Conservation (phyloP, 1,284 basidiomycete genomes). For the Cystobasidium pallidum region DNA sequence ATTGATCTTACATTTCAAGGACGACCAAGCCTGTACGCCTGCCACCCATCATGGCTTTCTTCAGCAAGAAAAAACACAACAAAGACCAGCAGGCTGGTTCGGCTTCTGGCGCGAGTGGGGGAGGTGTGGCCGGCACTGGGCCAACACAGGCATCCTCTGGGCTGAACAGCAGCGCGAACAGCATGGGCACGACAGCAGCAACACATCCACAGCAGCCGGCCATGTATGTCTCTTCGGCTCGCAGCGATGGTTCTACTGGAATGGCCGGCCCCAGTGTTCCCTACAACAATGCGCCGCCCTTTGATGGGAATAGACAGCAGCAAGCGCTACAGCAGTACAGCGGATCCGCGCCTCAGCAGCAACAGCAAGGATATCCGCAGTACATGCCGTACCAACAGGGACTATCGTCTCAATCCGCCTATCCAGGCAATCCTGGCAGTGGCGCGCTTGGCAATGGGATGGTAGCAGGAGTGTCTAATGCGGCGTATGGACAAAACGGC, state of each 20-base stretch:
- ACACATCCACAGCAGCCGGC: slow-evolving; percentile 22
- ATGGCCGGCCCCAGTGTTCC: slow-evolving; percentile 4
- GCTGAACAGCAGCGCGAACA: neutral
- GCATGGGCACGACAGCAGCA: neutral
- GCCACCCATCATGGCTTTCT: slow-evolving; percentile 31
- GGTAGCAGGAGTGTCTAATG: slow-evolving; percentile 24
- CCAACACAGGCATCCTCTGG: slow-evolving; percentile 13
- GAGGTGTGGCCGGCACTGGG: neutral
- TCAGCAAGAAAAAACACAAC: slow-evolving; percentile 43
- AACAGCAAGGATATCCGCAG: neutral
- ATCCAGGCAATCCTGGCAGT: slow-evolving; percentile 9
- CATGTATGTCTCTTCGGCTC: slow-evolving; percentile 23
- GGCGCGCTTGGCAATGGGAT: slow-evolving; percentile 28
- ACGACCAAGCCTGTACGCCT: neutral
- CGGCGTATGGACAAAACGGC: slow-evolving; percentile 19
- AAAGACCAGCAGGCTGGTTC: slow-evolving; percentile 28
- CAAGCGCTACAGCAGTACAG: slow-evolving; percentile 22
- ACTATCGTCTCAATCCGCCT: slow-evolving; percentile 1
- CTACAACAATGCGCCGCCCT: slow-evolving; percentile 22
- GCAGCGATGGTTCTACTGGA: slow-evolving; percentile 8
- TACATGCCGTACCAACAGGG: slow-evolving; percentile 9
- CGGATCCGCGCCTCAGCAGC: slow-evolving; percentile 5
- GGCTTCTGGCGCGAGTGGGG: slow-evolving; percentile 15
- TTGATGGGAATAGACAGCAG: slow-evolving; percentile 24
- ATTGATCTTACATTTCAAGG: neutral